phyloP scores from a whole-genome alignment of 2,329 filamentous ascomycete genomes.

The Alternaria tenuissima region DNA sequence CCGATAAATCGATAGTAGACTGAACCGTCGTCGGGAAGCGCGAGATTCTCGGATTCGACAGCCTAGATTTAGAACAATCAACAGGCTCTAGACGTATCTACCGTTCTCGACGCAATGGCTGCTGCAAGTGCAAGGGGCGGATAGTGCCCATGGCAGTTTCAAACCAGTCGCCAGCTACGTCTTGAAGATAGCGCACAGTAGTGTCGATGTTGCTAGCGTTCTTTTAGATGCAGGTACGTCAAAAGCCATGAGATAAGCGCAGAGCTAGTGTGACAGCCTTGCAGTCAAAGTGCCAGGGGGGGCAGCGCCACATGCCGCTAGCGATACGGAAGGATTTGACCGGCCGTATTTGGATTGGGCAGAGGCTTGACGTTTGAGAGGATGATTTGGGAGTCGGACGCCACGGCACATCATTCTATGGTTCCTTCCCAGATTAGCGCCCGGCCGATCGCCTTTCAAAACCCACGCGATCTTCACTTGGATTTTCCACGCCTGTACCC shows the following conservation, averaged over 20 bases:
- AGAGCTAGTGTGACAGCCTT: slow-evolving; percentile 17
- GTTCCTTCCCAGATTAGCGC: slow-evolving; percentile 14
- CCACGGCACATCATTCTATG: slow-evolving; percentile 5
- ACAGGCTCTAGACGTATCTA: slow-evolving; percentile 7
- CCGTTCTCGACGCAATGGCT: slow-evolving; percentile 1
- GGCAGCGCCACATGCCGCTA: slow-evolving; percentile 9
- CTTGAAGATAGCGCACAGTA: slow-evolving; percentile 4
- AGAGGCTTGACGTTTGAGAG: slow-evolving; percentile 1
- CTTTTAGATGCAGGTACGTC: slow-evolving; percentile 16
- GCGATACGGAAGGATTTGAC: slow-evolving; percentile 2
- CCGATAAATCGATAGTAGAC: slow-evolving; percentile 17
- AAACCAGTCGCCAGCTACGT: slow-evolving; percentile 2
- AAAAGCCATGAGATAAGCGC: slow-evolving; percentile 12
- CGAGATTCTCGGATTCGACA: slow-evolving; percentile 11
- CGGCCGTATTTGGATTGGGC: background rate
- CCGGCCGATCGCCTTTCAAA: slow-evolving; percentile 16
- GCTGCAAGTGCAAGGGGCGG: slow-evolving; percentile 17
- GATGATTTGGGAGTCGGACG: slow-evolving; percentile 1
- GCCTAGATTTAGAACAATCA: slow-evolving; percentile 17
- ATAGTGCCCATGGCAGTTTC: slow-evolving; percentile 6
- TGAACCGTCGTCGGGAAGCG: slow-evolving; percentile 11
- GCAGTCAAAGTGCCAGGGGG: slow-evolving; percentile 7
- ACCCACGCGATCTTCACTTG: slow-evolving; percentile 4
- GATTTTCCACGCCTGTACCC: background rate
- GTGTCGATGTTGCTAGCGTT: slow-evolving; percentile 4